Base-by-base conservation (phyloP, 495 filamentous ascomycete genomes). In the Trichoderma reesei region DNA sequence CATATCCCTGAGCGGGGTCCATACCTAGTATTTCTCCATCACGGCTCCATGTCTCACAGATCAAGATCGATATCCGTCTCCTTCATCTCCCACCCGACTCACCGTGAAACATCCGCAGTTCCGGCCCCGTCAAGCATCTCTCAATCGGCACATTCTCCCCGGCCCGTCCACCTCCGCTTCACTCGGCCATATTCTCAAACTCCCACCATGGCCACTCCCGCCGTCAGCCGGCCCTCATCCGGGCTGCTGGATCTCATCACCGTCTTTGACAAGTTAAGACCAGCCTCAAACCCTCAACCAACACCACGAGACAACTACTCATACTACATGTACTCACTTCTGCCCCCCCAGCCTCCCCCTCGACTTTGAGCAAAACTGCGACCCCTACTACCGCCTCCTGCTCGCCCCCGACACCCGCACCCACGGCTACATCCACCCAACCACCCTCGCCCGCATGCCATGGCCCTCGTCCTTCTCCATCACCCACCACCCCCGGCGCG, bases 401-500 rank as follows among this genome's bases (percentile, higher is more conserved):
- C 64, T 78, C 2, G 68, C 71, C 54, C 63, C 69, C 60, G 75
- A 78, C 46, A 59, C 69, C 10, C 69, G 72, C 39, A 70, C 70
- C 36, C 79, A 81, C 64, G 79, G 79, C 42, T 77, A 76, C 63
- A 67, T 81, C 39, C 73, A 76, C 18, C 73, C 72, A 3, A 68
- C 68, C 59, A 77, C 67, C n/a, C 75, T 80, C 18, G 54, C 69
- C 41, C 74, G 75, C 60, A 79, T 81, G 73, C 78, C 78, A 8
- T 79, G 77, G 77, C 76, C 75, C 2, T 36, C 68, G 18, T 65
- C 69, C 38, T 79, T 81, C 68, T 44, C 37, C 14, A 63, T 80
- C 46, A 39, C 71, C 36, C 73, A 78, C 65, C 64, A 67, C 14
- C 60, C n/a, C n/a, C n/a, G 63, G 3, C 67, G 71, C 39, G 70